Evolutionary conservation across 1,284 basidiomycete genomes (phyloP).

Genomic region (Coriolopsis trogii): DNA sequence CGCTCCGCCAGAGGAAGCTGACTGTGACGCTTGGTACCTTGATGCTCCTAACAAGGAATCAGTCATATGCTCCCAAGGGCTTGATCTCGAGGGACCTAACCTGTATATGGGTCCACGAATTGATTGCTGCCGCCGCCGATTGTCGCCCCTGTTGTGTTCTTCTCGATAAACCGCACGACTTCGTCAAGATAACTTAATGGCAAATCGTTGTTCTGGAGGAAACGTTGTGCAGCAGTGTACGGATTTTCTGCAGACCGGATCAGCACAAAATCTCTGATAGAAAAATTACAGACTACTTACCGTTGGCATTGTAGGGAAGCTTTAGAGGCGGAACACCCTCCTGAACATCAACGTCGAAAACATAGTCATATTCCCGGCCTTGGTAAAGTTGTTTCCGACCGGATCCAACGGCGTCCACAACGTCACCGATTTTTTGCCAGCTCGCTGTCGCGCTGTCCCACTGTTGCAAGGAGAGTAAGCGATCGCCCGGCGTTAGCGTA

Average conservation of each 20-base stretch:
- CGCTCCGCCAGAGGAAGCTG: conserved; percentile 27
- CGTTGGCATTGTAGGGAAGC: conserved; percentile 89
- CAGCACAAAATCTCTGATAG: too few species aligned
- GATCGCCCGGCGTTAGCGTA: too few species aligned
- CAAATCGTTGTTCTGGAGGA: conserved; percentile 85
- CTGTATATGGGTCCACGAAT: conserved; percentile 92
- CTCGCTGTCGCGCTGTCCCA: conserved; percentile 74
- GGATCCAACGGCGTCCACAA: conserved; percentile 91
- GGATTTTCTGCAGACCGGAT: conserved; percentile 76
- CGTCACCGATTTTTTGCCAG: conserved; percentile 96
- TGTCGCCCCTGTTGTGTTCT: conserved; percentile 81
- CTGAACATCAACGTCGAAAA: conserved; percentile 96
- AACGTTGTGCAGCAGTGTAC: conserved; percentile 87
- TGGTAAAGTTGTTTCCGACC: conserved; percentile 86
- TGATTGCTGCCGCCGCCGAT: conserved; percentile 59
- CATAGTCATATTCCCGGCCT: conserved; percentile 97
- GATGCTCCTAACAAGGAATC: conserved; percentile 49
- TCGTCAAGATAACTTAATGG: conserved; percentile 86
- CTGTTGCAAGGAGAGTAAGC: too few species aligned
- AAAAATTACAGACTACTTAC: conserved; percentile 45
- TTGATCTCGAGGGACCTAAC: conserved; percentile 45
- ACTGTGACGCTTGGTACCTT: conserved; percentile 53
- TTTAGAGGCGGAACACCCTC: conserved; percentile 94
- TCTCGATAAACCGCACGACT: conserved; percentile 93
- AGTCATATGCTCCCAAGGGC: not conserved